Base-by-base conservation (phyloP, 257 asterid genomes). In the Sherardia arvensis region DNA sequence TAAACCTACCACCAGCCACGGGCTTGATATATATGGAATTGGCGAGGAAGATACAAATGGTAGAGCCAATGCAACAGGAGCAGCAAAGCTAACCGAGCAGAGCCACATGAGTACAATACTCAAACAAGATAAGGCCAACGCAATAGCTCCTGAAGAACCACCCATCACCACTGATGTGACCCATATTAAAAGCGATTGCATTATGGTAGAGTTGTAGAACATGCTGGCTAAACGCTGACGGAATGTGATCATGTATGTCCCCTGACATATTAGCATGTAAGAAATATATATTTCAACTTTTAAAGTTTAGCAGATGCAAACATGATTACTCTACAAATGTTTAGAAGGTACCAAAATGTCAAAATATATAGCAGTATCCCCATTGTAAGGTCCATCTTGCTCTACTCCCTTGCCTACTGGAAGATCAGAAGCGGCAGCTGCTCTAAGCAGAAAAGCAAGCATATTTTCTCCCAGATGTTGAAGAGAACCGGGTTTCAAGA, bases 381-480 rank as follows among this genome's bases (percentile, higher is more conserved):
- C 71, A 70, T 59, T 59, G 59, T 83, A 73, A 58, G 69, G 70
- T 33, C 65, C 59, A 60, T 78, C 77, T 9, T 91, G 73, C 64
- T 75, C 85, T 32, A 47, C 38, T 4, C 71, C 74, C 68, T 76
- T 81, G 77, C 64, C 71, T 61, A 69, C 74, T 2, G 97, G 97
- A 62, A 92, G 84, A 74, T 78, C 70, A 51, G 96, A 69, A 38
- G 97, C 84, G 53, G 87, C 86, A 66, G 80, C 98, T 66, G 87
- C 90, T 54, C 80, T 95, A 73, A 81, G 87, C 82, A 93, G 83
- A 79, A 93, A 93, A 20, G 88, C 87, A 6, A 90, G 96, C 97
- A 93, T 83, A 76, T 93, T 93, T 73, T 90, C 99, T 71, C 99
- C 99, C 36, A 93, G 95, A 80, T 93, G 97, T 83, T 93, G 99